Conservation (phyloP, 2,329 filamentous ascomycete genomes). For the Lanzia echinophila region DNA sequence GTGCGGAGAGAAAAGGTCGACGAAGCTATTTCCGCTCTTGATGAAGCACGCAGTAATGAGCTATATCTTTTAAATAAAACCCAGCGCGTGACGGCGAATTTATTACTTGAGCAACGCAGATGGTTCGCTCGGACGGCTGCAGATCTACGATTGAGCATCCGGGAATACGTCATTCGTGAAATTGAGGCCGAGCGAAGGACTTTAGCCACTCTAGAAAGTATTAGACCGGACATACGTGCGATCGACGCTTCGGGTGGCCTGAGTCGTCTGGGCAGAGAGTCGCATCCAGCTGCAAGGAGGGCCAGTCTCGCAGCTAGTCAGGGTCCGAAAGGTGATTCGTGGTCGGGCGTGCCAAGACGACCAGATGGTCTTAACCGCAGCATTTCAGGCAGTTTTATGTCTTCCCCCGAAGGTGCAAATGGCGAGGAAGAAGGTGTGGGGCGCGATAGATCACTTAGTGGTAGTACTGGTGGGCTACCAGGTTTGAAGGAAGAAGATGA, state of each 20-base stretch:
- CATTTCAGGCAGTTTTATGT: slow-evolving; percentile 64
- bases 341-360: slow-evolving; percentile 83
- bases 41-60: slow-evolving; percentile 81
- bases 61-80: slow-evolving; percentile 78
- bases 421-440: slow-evolving; percentile 40
- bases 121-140: slow-evolving; percentile 84
- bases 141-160: slow-evolving; percentile 76
- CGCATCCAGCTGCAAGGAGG: slow-evolving; percentile 68
- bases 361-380: slow-evolving; percentile 71
- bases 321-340: slow-evolving; percentile 95
- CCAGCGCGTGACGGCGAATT: slow-evolving; percentile 78
- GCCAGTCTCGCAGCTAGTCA: slow-evolving; percentile 78
- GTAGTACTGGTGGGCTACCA: slow-evolving; percentile 40
- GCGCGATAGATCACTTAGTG: slow-evolving; percentile 27
- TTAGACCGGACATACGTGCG: slow-evolving; percentile 84
- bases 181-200: slow-evolving; percentile 94
- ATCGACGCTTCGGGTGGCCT: slow-evolving; percentile 90
- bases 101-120: slow-evolving; percentile 78
- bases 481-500: slow-evolving; percentile 73
- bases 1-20: slow-evolving; percentile 95
- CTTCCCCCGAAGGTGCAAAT: slow-evolving; percentile 57
- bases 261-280: slow-evolving; percentile 80
- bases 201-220: slow-evolving; percentile 85
- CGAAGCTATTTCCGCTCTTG: slow-evolving; percentile 85
- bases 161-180: slow-evolving; percentile 88